Base-by-base conservation (phyloP, 176 grass and related monocot genomes). In the Themeda triandra region DNA sequence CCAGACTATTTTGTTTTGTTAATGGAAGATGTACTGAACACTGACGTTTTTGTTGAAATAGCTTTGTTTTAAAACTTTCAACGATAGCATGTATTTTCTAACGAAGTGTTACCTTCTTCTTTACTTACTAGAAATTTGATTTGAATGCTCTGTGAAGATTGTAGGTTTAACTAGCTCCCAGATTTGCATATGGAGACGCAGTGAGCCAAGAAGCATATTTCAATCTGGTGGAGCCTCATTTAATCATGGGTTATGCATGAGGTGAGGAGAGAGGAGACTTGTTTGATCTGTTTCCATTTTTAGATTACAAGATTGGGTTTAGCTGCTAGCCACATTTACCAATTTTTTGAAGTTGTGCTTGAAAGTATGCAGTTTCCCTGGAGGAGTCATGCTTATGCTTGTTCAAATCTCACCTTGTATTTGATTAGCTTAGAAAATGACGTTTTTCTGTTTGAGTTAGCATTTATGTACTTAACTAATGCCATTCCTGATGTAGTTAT, bases 141-240 rank as follows among this genome's bases (percentile, higher is more conserved):
- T 82, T 12, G 10, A 29, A 53, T 90, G 56, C 60, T 76, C 31
- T 87, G 10, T 89, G 70, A 86, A 94, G 92, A 82, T 94, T 98
- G 96, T 98, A 84, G 96, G 96, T 87, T 85, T 98, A 80, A 92
- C 85, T 32, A 89, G 51, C 29, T 88, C 80, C 81, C 89, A 85
- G 56, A 31, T 98, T 87, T 98, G 93, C 82, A 95, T 98, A 86
- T 95, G 96, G 96, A 98, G 69, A 66, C 93, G 86, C 4, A 77
- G 44, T 83, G 89, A 83, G 71, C 93, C 89, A 85, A 95, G 73
- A 86, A 85, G 91, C 79, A 87, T 95, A 76, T 93, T 92, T 66
- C 91, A 92, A 69, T 93, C 91, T 37, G 62, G 19, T 78, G 79
- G 92, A 84, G 92, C 87, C 29, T 77, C 87, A 76, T 95, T 95